A percentile compares a stretch with the other conserved stretches of the same genome.
Conservation (phyloP, 148 eudicot genomes). For the Cornus florida region DNA sequence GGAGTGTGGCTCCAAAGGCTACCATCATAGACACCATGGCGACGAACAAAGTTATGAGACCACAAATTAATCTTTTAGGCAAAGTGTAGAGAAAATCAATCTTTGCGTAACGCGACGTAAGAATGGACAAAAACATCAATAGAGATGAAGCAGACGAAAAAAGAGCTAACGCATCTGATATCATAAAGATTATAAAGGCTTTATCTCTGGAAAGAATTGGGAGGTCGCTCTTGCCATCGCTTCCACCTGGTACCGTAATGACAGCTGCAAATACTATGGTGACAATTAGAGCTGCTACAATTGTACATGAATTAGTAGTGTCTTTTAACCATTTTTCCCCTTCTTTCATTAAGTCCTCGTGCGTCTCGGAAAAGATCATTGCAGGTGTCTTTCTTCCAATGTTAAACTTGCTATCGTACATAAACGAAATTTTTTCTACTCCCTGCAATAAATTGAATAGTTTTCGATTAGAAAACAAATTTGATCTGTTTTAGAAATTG, state of each 20-base stretch:
- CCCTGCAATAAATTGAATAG: too few species aligned
- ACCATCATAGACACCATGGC: background rate
- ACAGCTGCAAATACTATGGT: background rate
- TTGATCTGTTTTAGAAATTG: too few species aligned
- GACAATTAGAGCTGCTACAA: background rate
- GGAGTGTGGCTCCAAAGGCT: too few species aligned
- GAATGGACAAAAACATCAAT: background rate
- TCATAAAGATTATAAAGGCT: background rate
- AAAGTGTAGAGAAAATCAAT: background rate
- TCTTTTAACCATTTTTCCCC: background rate
- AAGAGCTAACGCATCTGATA: background rate
- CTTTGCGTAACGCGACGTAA: background rate
- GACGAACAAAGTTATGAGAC: background rate
- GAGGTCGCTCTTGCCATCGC: background rate
- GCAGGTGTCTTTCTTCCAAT: too few species aligned
- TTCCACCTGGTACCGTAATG: slow-evolving; percentile 6
- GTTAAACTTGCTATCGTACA: too few species aligned
- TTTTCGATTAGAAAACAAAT: too few species aligned
- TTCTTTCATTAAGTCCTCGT: background rate
- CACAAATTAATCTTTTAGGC: background rate
- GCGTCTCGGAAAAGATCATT: too few species aligned
- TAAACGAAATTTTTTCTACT: too few species aligned
- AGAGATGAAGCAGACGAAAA: too few species aligned
- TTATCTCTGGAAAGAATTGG: background rate
- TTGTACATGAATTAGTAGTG: background rate